Evolutionary conservation across 1,139 yeast genomes (phyloP).

Genomic region (Candida dubliniensis): DNA sequence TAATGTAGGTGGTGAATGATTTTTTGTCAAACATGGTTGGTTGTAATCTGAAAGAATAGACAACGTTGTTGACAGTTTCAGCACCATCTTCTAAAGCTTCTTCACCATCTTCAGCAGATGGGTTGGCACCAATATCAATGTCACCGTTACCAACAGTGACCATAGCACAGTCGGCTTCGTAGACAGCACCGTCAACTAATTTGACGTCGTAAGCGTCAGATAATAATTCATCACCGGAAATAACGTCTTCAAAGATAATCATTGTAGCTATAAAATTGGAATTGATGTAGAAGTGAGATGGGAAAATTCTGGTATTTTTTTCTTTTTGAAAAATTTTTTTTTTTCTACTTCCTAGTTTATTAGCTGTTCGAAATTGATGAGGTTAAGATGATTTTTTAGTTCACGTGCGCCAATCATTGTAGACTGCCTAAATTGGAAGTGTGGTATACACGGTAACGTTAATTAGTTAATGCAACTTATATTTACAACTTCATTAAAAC

Average conservation of each 20-base stretch:
- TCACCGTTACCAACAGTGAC: constrained; percentile 80
- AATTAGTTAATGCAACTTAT: not conserved
- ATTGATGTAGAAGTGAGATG: constrained; percentile 6
- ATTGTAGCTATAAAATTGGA: constrained; percentile 20
- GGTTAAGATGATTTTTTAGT: not conserved
- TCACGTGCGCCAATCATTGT: constrained; percentile 10
- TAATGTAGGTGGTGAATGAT: constrained; percentile 91
- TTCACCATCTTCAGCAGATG: constrained; percentile 95
- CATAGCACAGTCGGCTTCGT: constrained; percentile 96
- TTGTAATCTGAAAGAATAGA: constrained; percentile 97
- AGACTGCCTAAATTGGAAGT: constrained; percentile 13
- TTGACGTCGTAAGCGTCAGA: constrained; percentile 95
- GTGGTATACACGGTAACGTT: not conserved
- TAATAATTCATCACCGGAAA: constrained; percentile 94
- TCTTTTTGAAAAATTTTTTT: constrained; percentile 3
- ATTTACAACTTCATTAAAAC: not conserved
- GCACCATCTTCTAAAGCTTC: constrained; percentile 79
- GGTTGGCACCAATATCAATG: constrained; percentile 98
- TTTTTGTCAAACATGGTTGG: constrained; percentile 96
- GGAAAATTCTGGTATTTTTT: constrained; percentile 1
- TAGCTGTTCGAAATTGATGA: constrained; percentile 1
- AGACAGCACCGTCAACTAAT: constrained; percentile 84
- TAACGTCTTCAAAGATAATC: constrained; percentile 63
- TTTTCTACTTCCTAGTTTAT: not conserved
- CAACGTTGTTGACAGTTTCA: constrained; percentile 95